Evolutionary conservation across 345 rosid species (phyloP).

Genomic region (Salix brachista): DNA sequence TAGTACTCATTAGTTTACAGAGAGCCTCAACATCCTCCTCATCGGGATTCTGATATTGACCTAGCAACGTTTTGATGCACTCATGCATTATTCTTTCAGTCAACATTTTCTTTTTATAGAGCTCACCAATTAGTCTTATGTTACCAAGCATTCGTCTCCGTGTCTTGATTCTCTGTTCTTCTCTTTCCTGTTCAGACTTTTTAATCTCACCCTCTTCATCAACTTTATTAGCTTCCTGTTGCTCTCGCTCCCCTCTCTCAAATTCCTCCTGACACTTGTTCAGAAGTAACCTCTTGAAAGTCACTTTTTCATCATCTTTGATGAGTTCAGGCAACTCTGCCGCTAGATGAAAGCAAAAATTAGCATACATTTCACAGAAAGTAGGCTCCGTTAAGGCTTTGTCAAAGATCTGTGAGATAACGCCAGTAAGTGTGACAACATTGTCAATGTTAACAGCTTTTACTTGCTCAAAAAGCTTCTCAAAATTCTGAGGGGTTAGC

Average conservation of each 20-base stretch:
- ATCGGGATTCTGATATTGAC: slow-evolving; percentile 68
- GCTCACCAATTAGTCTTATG: slow-evolving; percentile 93
- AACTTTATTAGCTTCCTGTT: slow-evolving; percentile 84
- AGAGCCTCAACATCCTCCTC: slow-evolving; percentile 94
- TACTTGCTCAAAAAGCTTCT: slow-evolving; percentile 87
- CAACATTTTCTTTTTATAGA: slow-evolving; percentile 87
- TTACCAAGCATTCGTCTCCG: slow-evolving; percentile 93
- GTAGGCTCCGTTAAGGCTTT: slow-evolving; percentile 98
- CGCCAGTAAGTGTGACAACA: slow-evolving; percentile 62
- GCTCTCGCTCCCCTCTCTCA: slow-evolving; percentile 88
- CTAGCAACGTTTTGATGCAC: slow-evolving; percentile 73
- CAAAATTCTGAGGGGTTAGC: slow-evolving; percentile 94
- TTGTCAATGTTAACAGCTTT: slow-evolving; percentile 80
- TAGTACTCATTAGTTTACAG: slow-evolving; percentile 90
- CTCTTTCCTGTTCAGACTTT: slow-evolving; percentile 75
- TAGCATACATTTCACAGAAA: slow-evolving; percentile 95
- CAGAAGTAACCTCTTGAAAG: slow-evolving; percentile 80
- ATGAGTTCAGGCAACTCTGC: slow-evolving; percentile 66
- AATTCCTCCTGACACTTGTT: slow-evolving; percentile 97
- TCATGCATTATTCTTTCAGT: slow-evolving; percentile 92
- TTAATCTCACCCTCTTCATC: slow-evolving; percentile 77
- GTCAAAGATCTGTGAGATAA: slow-evolving; percentile 91
- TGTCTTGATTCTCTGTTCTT: slow-evolving; percentile 77
- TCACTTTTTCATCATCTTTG: slow-evolving; percentile 68
- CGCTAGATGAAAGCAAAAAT: slow-evolving; percentile 69